Percentiles rank a stretch among this genome's conserved stretches.
phyloP scores from a whole-genome alignment of 2,329 filamentous ascomycete species.

The Camptophora hylomeconis region DNA sequence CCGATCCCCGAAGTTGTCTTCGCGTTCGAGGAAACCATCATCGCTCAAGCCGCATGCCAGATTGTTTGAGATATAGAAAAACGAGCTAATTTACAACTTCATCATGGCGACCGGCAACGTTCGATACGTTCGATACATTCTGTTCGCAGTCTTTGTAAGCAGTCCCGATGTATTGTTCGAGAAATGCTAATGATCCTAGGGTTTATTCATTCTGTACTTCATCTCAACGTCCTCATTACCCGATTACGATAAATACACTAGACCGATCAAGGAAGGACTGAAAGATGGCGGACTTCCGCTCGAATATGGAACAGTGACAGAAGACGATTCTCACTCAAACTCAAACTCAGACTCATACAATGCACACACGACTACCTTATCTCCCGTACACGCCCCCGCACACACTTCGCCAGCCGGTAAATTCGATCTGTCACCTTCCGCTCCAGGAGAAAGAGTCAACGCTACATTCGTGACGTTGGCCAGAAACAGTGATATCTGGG shows the following conservation, averaged over 20 bases:
- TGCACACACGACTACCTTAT: background rate
- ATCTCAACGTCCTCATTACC: constrained; percentile 51
- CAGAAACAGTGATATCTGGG: constrained; percentile 88
- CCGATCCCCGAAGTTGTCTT: no score
- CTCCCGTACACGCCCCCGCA: background rate
- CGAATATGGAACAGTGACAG: no score
- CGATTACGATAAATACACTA: constrained; percentile 14
- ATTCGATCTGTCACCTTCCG: constrained; percentile 26
- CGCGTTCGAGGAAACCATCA: no score
- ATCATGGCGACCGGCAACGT: constrained; percentile 24
- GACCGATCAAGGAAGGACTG: constrained; percentile 15
- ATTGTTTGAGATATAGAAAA: no score
- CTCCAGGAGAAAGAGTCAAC: constrained; percentile 69
- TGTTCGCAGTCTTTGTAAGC: constrained; percentile 74
- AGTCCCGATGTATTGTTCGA: constrained; percentile 3
- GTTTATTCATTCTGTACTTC: constrained; percentile 67
- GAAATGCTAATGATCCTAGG: constrained; percentile 25
- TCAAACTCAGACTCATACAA: background rate
- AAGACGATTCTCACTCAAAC: background rate
- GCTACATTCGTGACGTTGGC: constrained; percentile 95
- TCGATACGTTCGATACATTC: constrained; percentile 47
- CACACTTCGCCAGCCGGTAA: constrained; percentile 5
- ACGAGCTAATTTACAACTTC: no score
- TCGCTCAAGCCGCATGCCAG: no score
- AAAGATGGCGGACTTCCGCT: no score